A percentile compares a stretch with the other conserved stretches of the same genome.
Conservation (phyloP, 2,329 filamentous ascomycete genomes). For the Diaporthe sp. region DNA sequence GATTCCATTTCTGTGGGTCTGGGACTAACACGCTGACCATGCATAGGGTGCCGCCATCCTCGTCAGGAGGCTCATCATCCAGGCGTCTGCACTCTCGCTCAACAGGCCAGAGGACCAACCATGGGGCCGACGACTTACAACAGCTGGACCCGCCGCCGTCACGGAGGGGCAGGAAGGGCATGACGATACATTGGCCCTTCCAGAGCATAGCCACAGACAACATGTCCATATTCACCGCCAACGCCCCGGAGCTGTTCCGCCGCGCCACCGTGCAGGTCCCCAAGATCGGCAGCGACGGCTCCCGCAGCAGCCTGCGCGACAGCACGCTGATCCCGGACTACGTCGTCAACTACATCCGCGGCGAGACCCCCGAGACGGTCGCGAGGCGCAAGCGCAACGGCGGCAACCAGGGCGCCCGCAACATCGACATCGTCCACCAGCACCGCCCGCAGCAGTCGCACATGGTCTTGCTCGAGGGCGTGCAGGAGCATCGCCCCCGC, state of each 20-base stretch:
- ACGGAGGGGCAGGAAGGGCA: constrained; percentile 37
- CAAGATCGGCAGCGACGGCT: constrained; percentile 38
- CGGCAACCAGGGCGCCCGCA: constrained; percentile 48
- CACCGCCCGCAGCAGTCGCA: constrained; percentile 50
- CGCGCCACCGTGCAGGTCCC: constrained; percentile 31
- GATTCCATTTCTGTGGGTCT: neutral
- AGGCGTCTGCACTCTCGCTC: constrained; percentile 23
- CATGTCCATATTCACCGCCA: constrained; percentile 42
- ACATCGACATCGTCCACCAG: constrained; percentile 49
- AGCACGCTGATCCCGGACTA: constrained; percentile 67
- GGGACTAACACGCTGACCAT: constrained; percentile 14
- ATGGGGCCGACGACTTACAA: constrained; percentile 10
- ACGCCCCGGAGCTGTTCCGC: constrained; percentile 29
- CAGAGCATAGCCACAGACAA: constrained; percentile 49
- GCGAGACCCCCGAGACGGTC: constrained; percentile 67
- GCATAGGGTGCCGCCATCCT: constrained; percentile 20
- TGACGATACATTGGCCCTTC: constrained; percentile 53
- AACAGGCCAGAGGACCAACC: constrained; percentile 11
- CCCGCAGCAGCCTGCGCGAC: constrained; percentile 45
- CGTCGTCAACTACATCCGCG: constrained; percentile 67
- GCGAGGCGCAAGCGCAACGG: constrained; percentile 59
- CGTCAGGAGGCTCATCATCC: constrained; percentile 10
- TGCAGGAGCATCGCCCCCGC: constrained; percentile 33
- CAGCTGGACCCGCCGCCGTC: constrained; percentile 36
- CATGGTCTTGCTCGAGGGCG: constrained; percentile 51